Evolutionary conservation across 2,329 filamentous ascomycete species (phyloP).

Genomic region (Alternaria postmessia): DNA sequence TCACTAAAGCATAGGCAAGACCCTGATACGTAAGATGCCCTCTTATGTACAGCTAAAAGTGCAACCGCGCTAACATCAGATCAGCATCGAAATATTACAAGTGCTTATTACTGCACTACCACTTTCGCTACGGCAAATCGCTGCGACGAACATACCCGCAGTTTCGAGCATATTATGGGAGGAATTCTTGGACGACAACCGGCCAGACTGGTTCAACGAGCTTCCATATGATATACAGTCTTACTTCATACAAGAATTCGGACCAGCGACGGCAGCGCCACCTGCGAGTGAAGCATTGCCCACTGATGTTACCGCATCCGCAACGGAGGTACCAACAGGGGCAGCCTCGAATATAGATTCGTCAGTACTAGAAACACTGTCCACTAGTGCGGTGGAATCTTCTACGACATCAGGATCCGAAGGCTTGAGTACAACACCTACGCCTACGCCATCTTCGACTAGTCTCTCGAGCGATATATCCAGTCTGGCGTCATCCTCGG

Average conservation of each 20-base stretch:
- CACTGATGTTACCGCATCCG: constrained; percentile 11
- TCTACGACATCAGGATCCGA: constrained; percentile 4
- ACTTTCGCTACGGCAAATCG: constrained; percentile 44
- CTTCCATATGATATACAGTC: constrained; percentile 45
- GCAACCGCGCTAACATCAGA: constrained; percentile 13
- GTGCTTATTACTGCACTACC: constrained; percentile 48
- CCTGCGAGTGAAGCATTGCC: constrained; percentile 13
- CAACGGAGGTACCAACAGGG: constrained; percentile 5
- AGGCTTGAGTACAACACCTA: constrained; percentile 1
- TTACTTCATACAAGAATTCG: constrained; percentile 45
- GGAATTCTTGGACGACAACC: constrained; percentile 46
- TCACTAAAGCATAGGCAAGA: constrained; percentile 29
- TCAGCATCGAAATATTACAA: constrained; percentile 44
- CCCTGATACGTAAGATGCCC: constrained; percentile 43
- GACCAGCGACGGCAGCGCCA: constrained; percentile 39
- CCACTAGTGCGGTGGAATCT: constrained; percentile 10
- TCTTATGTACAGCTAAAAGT: neutral
- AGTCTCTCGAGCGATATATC: neutral
- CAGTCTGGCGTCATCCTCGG: neutral
- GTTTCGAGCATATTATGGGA: constrained; percentile 46
- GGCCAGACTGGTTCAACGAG: constrained; percentile 44
- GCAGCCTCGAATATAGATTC: constrained; percentile 9
- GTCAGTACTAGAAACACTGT: constrained; percentile 1
- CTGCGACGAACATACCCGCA: constrained; percentile 47
- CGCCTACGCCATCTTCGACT: constrained; percentile 6